These are phyloP conservation scores for Dillenia turbinata DNA, from an alignment of 164 flowering plant genomes.

Conservation along the genomic window DNA sequence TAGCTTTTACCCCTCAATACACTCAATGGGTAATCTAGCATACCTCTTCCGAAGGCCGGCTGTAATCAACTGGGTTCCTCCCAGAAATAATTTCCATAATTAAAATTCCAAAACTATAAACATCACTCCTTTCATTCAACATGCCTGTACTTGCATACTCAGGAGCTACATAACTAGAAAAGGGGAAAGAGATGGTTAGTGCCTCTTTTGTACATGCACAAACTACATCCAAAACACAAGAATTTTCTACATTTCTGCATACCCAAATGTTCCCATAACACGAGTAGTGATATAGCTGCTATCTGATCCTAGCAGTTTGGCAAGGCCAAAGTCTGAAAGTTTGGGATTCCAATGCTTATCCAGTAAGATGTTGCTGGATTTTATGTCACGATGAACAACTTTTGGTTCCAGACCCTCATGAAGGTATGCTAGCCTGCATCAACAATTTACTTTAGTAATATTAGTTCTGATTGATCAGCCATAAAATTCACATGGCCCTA, in stretches of 20 bases:
- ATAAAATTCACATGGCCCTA: background rate
- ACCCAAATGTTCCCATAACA: slow-evolving; percentile 83
- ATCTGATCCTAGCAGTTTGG: slow-evolving; percentile 60
- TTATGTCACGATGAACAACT: slow-evolving; percentile 76
- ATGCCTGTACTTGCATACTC: slow-evolving; percentile 76
- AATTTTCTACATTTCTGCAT: slow-evolving; percentile 2
- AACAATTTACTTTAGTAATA: background rate
- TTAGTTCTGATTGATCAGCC: no score
- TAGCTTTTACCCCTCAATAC: no score
- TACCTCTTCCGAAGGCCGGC: slow-evolving; percentile 70
- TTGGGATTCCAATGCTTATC: slow-evolving; percentile 72
- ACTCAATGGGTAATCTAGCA: background rate
- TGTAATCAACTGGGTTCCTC: slow-evolving; percentile 63
- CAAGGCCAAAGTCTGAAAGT: slow-evolving; percentile 81
- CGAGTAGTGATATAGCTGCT: slow-evolving; percentile 60
- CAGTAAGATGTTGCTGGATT: slow-evolving; percentile 71
- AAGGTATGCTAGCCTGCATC: slow-evolving; percentile 56
- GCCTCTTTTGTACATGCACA: background rate
- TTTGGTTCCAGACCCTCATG: slow-evolving; percentile 86
- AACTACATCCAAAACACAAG: background rate
- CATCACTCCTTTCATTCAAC: slow-evolving; percentile 69
- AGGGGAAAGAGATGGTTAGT: slow-evolving; percentile 4
- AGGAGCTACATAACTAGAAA: slow-evolving; percentile 62
- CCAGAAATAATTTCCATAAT: slow-evolving; percentile 63
- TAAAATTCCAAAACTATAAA: slow-evolving; percentile 65